Evolutionary conservation across 202 grass and related monocot genomes (phyloP), one percentile per base, ranked within the genome.

Genomic region (Schoenoplectus triqueter): DNA sequence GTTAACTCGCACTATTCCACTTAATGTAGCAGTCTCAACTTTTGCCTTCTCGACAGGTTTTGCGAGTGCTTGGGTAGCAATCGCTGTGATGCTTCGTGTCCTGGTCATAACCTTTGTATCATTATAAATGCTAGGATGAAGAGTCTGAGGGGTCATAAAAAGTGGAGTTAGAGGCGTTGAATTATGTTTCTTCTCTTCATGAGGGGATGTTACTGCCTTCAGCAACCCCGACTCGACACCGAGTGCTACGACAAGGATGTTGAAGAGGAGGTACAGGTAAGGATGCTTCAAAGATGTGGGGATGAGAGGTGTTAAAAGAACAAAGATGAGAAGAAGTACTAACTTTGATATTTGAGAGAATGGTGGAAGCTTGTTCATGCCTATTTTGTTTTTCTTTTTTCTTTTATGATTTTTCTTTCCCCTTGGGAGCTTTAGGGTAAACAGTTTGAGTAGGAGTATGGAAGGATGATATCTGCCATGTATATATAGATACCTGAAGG

Each of bases 201-300:
- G 81, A n/a, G 54, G 83, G 45, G 66, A 69, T 20, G 90, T 73
- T 72, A 87, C 78, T 46, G 83, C 86, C 3, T 65, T 80, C 22
- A 88, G 69, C 60, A 95, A 69, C 31, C 93, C 90, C 3, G 87
- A 89, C 87, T 95, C 83, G 55, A 92, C 74, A 6, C 90, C 83
- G 1, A 95, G 80, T 8, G 11, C 64, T 57, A 95, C 59, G 31
- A 95, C 83, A 61, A 95, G 86, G 80, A 87, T 80, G 84, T 95
- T 95, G 84, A 88, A 88, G 42, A 95, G 87, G 74, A 95, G 61
- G 80, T 95, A 95, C 14, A 95, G 64, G 87, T 89, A 95, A 6
- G 85, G 86, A 17, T 70, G 50, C 19, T 87, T 87, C 6, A 95
- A 15, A 61, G 85, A 88, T 6, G 87, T 73, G 63, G 92, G 84